Evolutionary conservation across 495 filamentous ascomycete genomes (phyloP), one percentile per base, ranked within the genome.

Genomic region (Cladorrhinum samala): DNA sequence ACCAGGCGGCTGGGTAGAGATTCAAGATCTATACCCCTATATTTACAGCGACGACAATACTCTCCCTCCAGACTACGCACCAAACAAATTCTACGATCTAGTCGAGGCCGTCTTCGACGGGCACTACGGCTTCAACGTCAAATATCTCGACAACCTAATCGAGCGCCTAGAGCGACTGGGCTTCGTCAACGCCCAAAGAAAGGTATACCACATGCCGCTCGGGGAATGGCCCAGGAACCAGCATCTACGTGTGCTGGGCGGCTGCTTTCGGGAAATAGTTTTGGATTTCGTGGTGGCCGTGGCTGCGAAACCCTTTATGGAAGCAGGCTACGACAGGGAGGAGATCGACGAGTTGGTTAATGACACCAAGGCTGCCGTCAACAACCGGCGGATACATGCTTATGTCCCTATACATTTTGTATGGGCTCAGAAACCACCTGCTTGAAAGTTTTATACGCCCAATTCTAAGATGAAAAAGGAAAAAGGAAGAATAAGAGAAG

Each of bases 1-100:
- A 49, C 84, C 84, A 1, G 84, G 85, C 38, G 85, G 78, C 46
- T 86, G 79, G 75, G 21, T 79, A 33, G 82, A 85, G 65, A 72
- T 76, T 50, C 77, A 83, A 54, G 82, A 85, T 40, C 54, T 81
- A 16, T 71, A 75, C 50, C 74, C 76, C 9, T 71, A 69, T 25
- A 68, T 76, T 13, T 62, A 61, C 46, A 80, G 72, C 40, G 80
- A 83, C 49, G 80, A 83, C 55, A 68, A 64, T 49, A 77, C 72
- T 7, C 65, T 81, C 49, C 56, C 68, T 1, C 52, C 68, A 1
- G 72, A 77, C 51, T 72, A 80, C 50, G 64, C 75, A 8, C 55
- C 80, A 5, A 52, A 55, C 8, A 54, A 60, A 39, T 77, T 75
- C 61, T 73, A 72, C 52, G 51, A 50, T 1, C 51, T 75, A 0